Evolutionary conservation across 331 rosid genomes (phyloP).

Genomic region (Prunus yedoensis): DNA sequence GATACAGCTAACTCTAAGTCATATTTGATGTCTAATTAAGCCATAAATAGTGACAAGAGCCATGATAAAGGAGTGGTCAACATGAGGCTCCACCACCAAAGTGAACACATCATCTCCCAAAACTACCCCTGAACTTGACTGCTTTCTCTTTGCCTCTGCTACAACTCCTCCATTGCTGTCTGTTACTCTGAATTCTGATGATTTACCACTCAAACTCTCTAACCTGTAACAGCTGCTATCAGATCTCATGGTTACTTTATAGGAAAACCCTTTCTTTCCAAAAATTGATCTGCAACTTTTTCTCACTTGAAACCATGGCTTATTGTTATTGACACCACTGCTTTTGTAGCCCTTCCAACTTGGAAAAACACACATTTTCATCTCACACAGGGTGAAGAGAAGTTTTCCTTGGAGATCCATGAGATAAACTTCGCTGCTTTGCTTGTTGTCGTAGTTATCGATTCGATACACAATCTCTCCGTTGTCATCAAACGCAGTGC

Average conservation of each 20-base stretch:
- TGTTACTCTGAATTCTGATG: slow-evolving; percentile 22
- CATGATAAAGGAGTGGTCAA: slow-evolving; percentile 70
- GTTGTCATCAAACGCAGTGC: slow-evolving; percentile 35
- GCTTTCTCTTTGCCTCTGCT: slow-evolving; percentile 48
- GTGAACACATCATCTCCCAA: slow-evolving; percentile 75
- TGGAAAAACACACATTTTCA: slow-evolving; percentile 18
- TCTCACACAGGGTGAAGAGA: slow-evolving; percentile 32
- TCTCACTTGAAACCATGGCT: slow-evolving; percentile 32
- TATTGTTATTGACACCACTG: not conserved
- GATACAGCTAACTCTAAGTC: not conserved
- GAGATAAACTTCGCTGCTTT: slow-evolving; percentile 35
- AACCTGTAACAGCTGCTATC: slow-evolving; percentile 18
- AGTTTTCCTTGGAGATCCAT: slow-evolving; percentile 46
- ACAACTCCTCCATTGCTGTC: slow-evolving; percentile 31
- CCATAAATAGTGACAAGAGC: slow-evolving; percentile 76
- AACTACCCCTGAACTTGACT: slow-evolving; percentile 46
- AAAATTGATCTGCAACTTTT: slow-evolving; percentile 6
- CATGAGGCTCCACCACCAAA: slow-evolving; percentile 50
- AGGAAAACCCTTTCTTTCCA: slow-evolving; percentile 16
- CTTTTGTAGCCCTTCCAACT: slow-evolving; percentile 27
- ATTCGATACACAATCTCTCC: slow-evolving; percentile 41
- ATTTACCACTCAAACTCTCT: slow-evolving; percentile 27
- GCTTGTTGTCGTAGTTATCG: slow-evolving; percentile 38
- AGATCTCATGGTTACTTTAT: slow-evolving; percentile 22
- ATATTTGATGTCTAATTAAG: slow-evolving; percentile 48